Percentiles rank a stretch among this genome's conserved stretches.
phyloP scores from a whole-genome alignment of 2,329 filamentous ascomycete genomes.

The Hymenoscyphus fraxineus region DNA sequence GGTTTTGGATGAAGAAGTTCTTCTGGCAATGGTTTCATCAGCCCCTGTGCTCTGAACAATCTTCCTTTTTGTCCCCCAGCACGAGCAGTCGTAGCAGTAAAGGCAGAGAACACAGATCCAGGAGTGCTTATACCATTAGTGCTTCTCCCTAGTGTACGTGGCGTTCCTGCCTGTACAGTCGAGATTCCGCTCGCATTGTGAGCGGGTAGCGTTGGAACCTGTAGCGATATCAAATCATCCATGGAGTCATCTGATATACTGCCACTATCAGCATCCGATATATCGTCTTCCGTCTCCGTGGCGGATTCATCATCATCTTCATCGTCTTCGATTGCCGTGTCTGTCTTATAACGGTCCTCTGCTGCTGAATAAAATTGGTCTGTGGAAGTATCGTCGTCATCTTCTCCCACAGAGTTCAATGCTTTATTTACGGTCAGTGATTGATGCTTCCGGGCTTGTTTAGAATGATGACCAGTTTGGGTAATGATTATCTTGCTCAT shows the following conservation, averaged over 20 bases:
- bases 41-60: constrained; percentile 77
- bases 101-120: constrained; percentile 83
- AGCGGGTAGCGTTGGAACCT: constrained; percentile 73
- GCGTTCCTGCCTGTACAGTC: constrained; percentile 75
- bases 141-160: constrained; percentile 62
- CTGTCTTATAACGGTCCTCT: constrained; percentile 66
- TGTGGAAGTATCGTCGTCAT: constrained; percentile 78
- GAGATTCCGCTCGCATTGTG: constrained; percentile 75
- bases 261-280: constrained; percentile 51
- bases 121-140: constrained; percentile 76
- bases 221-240: constrained; percentile 90
- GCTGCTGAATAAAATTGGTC: constrained; percentile 92
- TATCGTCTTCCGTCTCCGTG: constrained; percentile 59
- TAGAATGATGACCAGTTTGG: constrained; percentile 54
- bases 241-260: constrained; percentile 79
- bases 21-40: constrained; percentile 67
- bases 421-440: constrained; percentile 47
- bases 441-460: constrained; percentile 46
- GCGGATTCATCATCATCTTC: constrained; percentile 45
- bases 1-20: constrained; percentile 85
- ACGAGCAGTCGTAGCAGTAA: constrained; percentile 78
- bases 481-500: constrained; percentile 82
- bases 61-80: constrained; percentile 70
- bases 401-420: constrained; percentile 56
- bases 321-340: constrained; percentile 48